Base-by-base conservation (phyloP, 305 asterid species). In the Euphrasia arctica region DNA sequence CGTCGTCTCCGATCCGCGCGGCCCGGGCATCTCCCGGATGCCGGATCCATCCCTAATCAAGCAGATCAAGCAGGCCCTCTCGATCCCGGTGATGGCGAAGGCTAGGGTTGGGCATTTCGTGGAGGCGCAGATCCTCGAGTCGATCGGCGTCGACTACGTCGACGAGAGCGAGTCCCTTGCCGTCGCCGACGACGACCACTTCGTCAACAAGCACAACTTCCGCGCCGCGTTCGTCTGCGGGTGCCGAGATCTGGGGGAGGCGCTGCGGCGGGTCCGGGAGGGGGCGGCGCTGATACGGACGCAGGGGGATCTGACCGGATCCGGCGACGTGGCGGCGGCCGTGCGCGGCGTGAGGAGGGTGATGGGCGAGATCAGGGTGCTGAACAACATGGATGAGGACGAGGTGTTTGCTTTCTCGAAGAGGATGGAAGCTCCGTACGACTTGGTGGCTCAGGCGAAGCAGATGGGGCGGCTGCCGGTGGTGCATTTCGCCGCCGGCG, bases 391-490 rank as follows among this genome's bases (percentile, higher is more conserved):
- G 93, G 94, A 88, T 32, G 95, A 88, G 0, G 98, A 88, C 58
- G 96, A 91, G 75, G 91, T 86, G 1, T 91, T 91, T 47, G 13
- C 96, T 8, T 86, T 88, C 47, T 74, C 95, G 0, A 91, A 88
- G 75, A 72, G 76, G 22, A 84, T 88, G 31, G 70, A 62, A 9
- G 97, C 95, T 28, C 95, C 96, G 3, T 91, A 86, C 51, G 95
- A 88, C 60, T 78, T 87, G 0, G 90, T 87, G 42, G 97, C 83
- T 0, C 97, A 90, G 72, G 77, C 95, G 14, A 90, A 87, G 80
- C 94, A 90, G 63, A 80, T 87, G 94, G 89, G 93, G 29, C 75
- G 97, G 87, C 77, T 91, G 29, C 96, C 97, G 18, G 98, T 88
- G 65, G 95, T 88, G 69, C 96, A 91, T 75, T 91, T 91, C 4